Base-by-base conservation (phyloP, 2,329 filamentous ascomycete species). In the Grosmannia clavigera region DNA sequence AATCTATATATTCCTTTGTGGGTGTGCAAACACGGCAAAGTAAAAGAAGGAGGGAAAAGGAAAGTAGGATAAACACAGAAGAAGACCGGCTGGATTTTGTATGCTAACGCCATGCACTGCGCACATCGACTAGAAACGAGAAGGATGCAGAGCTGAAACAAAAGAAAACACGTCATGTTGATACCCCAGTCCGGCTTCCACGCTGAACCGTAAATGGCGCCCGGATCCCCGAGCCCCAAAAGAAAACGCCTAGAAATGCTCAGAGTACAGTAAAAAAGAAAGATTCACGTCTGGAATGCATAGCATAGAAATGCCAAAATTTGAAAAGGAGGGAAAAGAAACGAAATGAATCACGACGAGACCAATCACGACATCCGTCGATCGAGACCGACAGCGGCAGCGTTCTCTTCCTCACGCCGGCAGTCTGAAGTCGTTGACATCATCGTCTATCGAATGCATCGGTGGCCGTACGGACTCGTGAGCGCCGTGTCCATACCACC, bases 391-490 rank as follows among this genome's bases (percentile, higher is more conserved):
- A 14, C 3, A 22, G 22, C n/a, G 46, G n/a, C 3, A 11, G 46
- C n/a, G 2, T 50, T 22, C 46, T 50, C 19, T 43, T 19, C 9
- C 22, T 46, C 22, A 46, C 22, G 12, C 16, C 5, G 35, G 7
- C 11, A 22, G 11, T 11, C 22, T 35, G 2, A 55, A 55, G 64
- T 76, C 74, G 58, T 72, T 68, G 10, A 72, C 70, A 64, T 82
- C 81, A 61, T 82, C 80, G 63, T 82, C 79, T 60, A 77, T 78
- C 27, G 74, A 74, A 62, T 77, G 76, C 1, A 75, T 67, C 14
- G 78, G 75, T 46, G 80, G 80, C 46, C 77, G 75, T 55, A 83
- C 74, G n/a, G 79, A 80, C 38, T 79, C 78, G n/a, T 79, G 76
- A 2, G 76, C 75, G 40, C 71, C 72, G 58, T 75, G 76, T 54